A percentile compares a stretch with the other conserved stretches of the same genome.
Evolutionary conservation across 805 yeast genomes (phyloP).

Genomic region (Kodamaea jinghongensis): DNA sequence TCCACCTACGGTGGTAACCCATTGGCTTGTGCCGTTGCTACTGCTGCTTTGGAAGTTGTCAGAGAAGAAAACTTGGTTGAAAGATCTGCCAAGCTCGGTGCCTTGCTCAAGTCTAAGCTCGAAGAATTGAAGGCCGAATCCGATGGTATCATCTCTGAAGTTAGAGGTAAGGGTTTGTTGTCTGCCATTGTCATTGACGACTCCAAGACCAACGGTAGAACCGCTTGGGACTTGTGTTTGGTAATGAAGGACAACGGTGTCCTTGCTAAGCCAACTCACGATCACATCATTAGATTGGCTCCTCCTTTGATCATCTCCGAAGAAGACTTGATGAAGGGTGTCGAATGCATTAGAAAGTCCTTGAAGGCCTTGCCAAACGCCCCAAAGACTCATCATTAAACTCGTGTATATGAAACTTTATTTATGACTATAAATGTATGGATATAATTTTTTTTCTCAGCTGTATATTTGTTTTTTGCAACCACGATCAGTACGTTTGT

Average conservation of each 20-base stretch:
- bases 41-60: slow-evolving; percentile 89
- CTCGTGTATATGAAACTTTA: too few species aligned
- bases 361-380: slow-evolving; percentile 55
- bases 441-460: too few species aligned
- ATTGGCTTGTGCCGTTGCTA: slow-evolving; percentile 86
- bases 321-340: slow-evolving; percentile 81
- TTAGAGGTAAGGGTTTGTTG: slow-evolving; percentile 81
- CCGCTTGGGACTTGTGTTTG: slow-evolving; percentile 95
- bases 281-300: slow-evolving; percentile 90
- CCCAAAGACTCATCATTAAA: slow-evolving; percentile 44
- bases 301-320: slow-evolving; percentile 92
- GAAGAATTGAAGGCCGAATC: slow-evolving; percentile 50
- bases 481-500: neutral
- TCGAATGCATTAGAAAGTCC: slow-evolving; percentile 64
- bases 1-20: slow-evolving; percentile 99
- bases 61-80: slow-evolving; percentile 82
- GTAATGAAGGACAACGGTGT: slow-evolving; percentile 86
- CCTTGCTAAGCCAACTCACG: slow-evolving; percentile 95
- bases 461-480: neutral
- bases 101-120: slow-evolving; percentile 60
- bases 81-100: slow-evolving; percentile 72
- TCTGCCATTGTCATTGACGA: slow-evolving; percentile 91
- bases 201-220: slow-evolving; percentile 75
- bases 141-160: slow-evolving; percentile 55
- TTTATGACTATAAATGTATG: too few species aligned